Evolutionary conservation across 257 asterid genomes (phyloP).

Genomic region (Leptodermis oblonga): DNA sequence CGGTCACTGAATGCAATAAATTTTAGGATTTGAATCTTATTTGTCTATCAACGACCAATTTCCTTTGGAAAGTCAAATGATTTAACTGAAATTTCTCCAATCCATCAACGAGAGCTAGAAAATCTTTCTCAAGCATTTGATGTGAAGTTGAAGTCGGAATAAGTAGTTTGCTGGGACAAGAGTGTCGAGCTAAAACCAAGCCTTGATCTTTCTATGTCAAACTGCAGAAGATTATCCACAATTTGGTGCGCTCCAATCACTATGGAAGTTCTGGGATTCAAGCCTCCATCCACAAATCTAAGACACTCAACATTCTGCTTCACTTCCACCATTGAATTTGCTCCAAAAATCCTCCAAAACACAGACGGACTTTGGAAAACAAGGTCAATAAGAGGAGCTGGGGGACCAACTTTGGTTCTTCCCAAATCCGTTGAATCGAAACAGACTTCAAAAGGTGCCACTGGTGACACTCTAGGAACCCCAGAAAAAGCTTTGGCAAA

Average conservation of each 20-base stretch:
- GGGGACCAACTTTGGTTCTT: conserved; percentile 29
- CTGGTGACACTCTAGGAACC: conserved; percentile 36
- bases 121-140: conserved; percentile 1
- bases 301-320: conserved; percentile 31
- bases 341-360: conserved; percentile 29
- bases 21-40: too few species aligned
- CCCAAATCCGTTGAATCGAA: conserved; percentile 32
- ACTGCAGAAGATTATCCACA: conserved; percentile 40
- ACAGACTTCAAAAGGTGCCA: conserved; percentile 50
- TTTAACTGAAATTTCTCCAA: background rate
- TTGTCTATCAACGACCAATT: background rate
- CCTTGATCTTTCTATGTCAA: conserved; percentile 40
- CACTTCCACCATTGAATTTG: conserved; percentile 34
- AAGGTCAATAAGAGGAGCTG: conserved; percentile 44
- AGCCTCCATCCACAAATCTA: conserved; percentile 43
- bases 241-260: conserved; percentile 46
- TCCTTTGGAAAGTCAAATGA: background rate
- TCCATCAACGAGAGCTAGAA: background rate
- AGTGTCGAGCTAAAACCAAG: conserved; percentile 43
- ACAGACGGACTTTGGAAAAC: conserved; percentile 17
- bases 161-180: conserved; percentile 24
- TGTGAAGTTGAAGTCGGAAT: conserved; percentile 35
- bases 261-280: conserved; percentile 21
- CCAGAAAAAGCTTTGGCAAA: conserved; percentile 19
- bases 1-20: too few species aligned